Evolutionary conservation across 140 eudicot genomes (phyloP).

Genomic region (Ambrosia hybrid): DNA sequence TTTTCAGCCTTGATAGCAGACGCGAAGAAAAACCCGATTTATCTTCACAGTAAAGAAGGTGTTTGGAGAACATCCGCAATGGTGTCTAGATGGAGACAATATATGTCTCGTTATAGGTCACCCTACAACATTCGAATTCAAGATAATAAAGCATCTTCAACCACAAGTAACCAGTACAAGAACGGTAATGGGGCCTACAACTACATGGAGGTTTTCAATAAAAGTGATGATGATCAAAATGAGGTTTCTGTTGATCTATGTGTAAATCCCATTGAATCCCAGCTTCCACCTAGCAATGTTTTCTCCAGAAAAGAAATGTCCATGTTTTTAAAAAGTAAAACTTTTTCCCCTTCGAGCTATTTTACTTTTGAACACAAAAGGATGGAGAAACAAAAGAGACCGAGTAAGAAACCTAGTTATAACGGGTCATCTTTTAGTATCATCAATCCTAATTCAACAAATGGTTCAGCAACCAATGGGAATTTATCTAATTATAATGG

Average conservation of each 20-base stretch:
- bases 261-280: conserved; percentile 68
- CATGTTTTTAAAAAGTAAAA: conserved; percentile 46
- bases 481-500: conserved; percentile 28
- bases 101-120: conserved; percentile 37
- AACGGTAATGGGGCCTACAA: conserved; percentile 32
- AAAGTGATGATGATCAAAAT: conserved; percentile 22
- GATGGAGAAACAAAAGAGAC: conserved; percentile 40
- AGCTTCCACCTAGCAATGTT: conserved; percentile 72
- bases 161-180: conserved; percentile 25
- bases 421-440: conserved; percentile 35
- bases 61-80: conserved; percentile 84
- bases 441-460: conserved; percentile 28
- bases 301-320: conserved; percentile 92
- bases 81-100: conserved; percentile 95
- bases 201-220: conserved; percentile 13
- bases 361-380: conserved; percentile 55
- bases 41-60: conserved; percentile 92
- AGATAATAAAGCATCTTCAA: conserved; percentile 29
- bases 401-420: conserved; percentile 38
- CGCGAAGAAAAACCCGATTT: conserved; percentile 59
- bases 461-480: conserved; percentile 40
- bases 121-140: conserved; percentile 29
- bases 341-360: conserved; percentile 61
- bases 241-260: conserved; percentile 26
- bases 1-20: conserved; percentile 72